phyloP scores from a whole-genome alignment of 1,284 basidiomycete genomes.

The Volvariella volvacea region DNA sequence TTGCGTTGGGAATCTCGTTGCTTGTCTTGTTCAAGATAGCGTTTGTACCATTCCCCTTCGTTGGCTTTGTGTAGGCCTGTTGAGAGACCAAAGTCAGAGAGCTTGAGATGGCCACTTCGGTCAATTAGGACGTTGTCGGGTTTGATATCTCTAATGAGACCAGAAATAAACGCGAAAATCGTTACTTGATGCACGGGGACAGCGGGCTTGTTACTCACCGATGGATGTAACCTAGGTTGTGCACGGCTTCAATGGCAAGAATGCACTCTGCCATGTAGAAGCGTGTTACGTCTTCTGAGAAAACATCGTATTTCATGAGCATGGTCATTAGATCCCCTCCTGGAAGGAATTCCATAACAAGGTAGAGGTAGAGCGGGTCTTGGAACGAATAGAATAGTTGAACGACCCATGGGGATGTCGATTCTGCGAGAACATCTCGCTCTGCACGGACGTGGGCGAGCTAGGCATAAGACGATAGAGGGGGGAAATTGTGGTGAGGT shows the following conservation, averaged over 20 bases:
- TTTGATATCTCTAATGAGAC: constrained; percentile 81
- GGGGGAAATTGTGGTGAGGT: not conserved
- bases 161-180: constrained; percentile 1
- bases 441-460: constrained; percentile 98
- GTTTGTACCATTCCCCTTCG: constrained; percentile 93
- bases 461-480: constrained; percentile 31
- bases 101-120: constrained; percentile 92
- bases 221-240: constrained; percentile 98
- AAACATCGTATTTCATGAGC: constrained; percentile 99
- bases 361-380: constrained; percentile 91
- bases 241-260: constrained; percentile 95
- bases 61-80: constrained; percentile 98
- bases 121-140: constrained; percentile 99
- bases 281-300: constrained; percentile 96
- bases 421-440: constrained; percentile 95
- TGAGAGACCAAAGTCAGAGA: constrained; percentile 97
- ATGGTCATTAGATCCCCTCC: constrained; percentile 98
- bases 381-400: constrained; percentile 99
- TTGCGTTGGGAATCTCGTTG: constrained; percentile 65
- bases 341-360: constrained; percentile 99
- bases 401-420: constrained; percentile 97
- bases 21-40: constrained; percentile 67
- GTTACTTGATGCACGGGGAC: no score
- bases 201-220: constrained; percentile 45
- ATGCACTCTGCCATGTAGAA: constrained; percentile 99